Percentiles rank a stretch among this genome's conserved stretches.
These are phyloP conservation scores for Stylosanthes scabra DNA, from an alignment of 331 rosid species.

Conservation along the genomic window DNA sequence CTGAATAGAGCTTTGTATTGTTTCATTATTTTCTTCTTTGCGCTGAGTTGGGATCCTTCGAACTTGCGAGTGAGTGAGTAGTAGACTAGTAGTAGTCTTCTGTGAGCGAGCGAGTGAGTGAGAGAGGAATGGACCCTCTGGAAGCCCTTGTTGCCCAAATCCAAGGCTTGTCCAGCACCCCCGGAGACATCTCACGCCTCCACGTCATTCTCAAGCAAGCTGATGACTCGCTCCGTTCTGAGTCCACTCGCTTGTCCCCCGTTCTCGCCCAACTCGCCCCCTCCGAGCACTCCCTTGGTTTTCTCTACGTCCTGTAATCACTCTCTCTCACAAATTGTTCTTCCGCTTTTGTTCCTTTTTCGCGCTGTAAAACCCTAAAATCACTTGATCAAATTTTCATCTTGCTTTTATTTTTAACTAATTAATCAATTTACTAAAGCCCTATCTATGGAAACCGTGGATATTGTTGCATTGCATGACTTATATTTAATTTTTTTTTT, in stretches of 20 bases:
- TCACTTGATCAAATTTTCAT: neutral
- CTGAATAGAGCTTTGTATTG: neutral
- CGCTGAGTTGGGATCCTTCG: conserved; percentile 12
- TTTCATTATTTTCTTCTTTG: neutral
- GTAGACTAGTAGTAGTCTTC: too few relatives aligned
- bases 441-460: neutral
- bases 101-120: neutral
- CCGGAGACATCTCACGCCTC: conserved; percentile 75
- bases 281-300: conserved; percentile 74
- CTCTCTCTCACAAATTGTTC: neutral
- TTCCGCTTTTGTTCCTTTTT: neutral
- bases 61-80: conserved; percentile 9
- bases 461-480: neutral
- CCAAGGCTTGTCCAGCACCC: conserved; percentile 67
- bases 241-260: conserved; percentile 59
- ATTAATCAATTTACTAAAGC: neutral
- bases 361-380: neutral
- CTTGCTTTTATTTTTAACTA: too few relatives aligned
- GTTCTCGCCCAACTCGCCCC: conserved; percentile 77
- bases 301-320: conserved; percentile 71
- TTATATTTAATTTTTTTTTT: neutral
- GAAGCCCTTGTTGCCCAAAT: conserved; percentile 76
- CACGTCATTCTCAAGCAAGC: conserved; percentile 66
- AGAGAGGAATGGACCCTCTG: conserved; percentile 49
- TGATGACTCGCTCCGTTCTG: conserved; percentile 66